Evolutionary conservation across 2,329 filamentous ascomycete genomes (phyloP), one percentile per base, ranked within the genome.

Genomic region (Trichophyton benhamiae): DNA sequence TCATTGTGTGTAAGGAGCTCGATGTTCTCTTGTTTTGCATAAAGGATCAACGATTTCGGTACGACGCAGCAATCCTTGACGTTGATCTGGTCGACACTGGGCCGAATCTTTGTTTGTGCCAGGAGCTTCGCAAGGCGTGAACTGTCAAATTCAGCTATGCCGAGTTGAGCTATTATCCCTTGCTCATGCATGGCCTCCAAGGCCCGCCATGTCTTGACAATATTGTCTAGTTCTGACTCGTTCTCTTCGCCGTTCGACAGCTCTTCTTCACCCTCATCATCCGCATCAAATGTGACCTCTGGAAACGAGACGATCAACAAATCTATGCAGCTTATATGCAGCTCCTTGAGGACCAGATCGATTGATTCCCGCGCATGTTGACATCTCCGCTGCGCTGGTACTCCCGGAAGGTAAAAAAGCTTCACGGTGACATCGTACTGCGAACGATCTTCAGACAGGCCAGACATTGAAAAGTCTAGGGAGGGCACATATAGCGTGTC

Each of bases 351-450:
- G 8, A 97, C 91, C 8, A 96, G 76, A 59, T 84, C 79, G 66
- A 99, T 80, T 0, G 94, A 92, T 70, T 95, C 88, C 61, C 82
- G 76, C 7, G 88, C 87, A 71, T 96, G 87, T 60, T 79, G 78
- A 66, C 82, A 83, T 63, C 92, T 84, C 65, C 84, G 77, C 17
- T 80, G 79, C 1, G 83, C 76, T 8, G 86, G 80, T 60, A 89
- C 83, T 17, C 82, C 83, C 2, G 90, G 87, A 30, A 97, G 81
- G 74, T 94, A 95, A 79, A 99, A 99, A 22, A 99, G 77, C 76
- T 99, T 99, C 64, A 94, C 87, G 0, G 92, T 96, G 69, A 96
- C 91, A 71, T 96, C 91, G 77, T 99, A 99, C 67, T 91, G 86
- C 63, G 82, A 80, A 27, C 87, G 80, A 67, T 95, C 91, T 71